These are phyloP conservation scores for Perkinsus olseni DNA, from an alignment of 169 alveolate genomes.

Conservation along the genomic window DNA sequence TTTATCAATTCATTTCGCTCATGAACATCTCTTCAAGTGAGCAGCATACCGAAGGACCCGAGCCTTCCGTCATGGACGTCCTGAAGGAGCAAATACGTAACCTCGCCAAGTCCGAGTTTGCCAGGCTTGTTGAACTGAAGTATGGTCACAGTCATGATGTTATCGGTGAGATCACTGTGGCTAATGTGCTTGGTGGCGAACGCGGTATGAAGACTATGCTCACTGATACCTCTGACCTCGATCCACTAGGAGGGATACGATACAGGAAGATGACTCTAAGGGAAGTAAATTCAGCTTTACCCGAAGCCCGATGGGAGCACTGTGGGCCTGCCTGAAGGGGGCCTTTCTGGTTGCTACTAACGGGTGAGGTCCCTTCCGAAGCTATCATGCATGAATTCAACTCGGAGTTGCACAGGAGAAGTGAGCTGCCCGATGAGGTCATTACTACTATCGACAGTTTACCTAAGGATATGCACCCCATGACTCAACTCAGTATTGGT, in stretches of 20 bases:
- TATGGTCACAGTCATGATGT: neutral
- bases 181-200: neutral
- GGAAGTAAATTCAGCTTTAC: constrained; percentile 61
- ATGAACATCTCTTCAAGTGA: no score
- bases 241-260: constrained; percentile 75
- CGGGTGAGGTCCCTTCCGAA: constrained; percentile 50
- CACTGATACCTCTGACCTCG: constrained; percentile 83
- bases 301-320: constrained; percentile 51
- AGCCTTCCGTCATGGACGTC: neutral
- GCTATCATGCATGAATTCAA: constrained; percentile 18
- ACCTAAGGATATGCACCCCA: constrained; percentile 81
- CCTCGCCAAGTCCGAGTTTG: neutral
- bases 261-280: constrained; percentile 71
- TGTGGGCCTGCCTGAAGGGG: constrained; percentile 84
- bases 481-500: constrained; percentile 83
- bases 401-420: constrained; percentile 56
- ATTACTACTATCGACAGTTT: constrained; percentile 52
- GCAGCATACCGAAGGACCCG: neutral
- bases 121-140: neutral
- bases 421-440: constrained; percentile 63
- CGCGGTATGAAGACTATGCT: constrained; percentile 78
- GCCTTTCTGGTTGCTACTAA: constrained; percentile 81
- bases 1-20: no score
- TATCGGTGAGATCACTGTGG: neutral
- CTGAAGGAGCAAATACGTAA: neutral